Base-by-base conservation (phyloP, 2,329 filamentous ascomycete species). In the Phaeosphaeria sp. region DNA sequence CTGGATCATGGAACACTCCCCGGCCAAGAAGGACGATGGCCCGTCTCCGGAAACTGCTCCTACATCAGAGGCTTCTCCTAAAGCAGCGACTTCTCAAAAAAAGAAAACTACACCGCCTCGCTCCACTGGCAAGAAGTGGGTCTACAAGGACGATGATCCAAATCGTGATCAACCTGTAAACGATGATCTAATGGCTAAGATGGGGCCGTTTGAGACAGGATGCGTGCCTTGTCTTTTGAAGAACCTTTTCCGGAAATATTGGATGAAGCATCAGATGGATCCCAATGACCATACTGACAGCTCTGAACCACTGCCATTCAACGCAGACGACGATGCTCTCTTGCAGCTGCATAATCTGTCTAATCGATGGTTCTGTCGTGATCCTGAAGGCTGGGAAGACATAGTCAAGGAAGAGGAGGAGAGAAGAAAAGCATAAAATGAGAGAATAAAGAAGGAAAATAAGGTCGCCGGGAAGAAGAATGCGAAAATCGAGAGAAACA, bases 191-290 rank as follows among this genome's bases (percentile, higher is more conserved):
- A 1, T 17, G 18, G 25, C 18, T 17, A 18, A 30, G 22, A 42
- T 43, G 46, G 44, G 5, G 5, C 25, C 8, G n/a, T 6, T 18
- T 51, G 36, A 43, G 17, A 56, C 30, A 2, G 53, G 54, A 33
- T 60, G 57, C 21, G 50, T 60, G 21, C 43, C 53, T n/a, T 60
- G 57, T 24, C 20, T 56, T 11, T 13, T 60, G 27, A 60, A 60
- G 47, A 36, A 13, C 11, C 21, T 60, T 17, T 24, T 54, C 9
- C 33, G 9, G 21, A 33, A 42, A 5, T 59, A 59, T 43, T 59
- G 57, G 57, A 18, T 13, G 5, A 6, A 17, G 13, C n/a, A 30
- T 5, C 24, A 27, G 17, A 30, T 45, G 43, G 17, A 45, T 9
- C 18, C 18, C 11, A 15, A 25, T 7, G 9, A 25, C 5, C 9